Percentiles rank a stretch among this genome's conserved stretches.
These are phyloP conservation scores for Penicillium aurantiogriseum DNA, from an alignment of 2,329 filamentous ascomycete genomes.

Conservation along the genomic window DNA sequence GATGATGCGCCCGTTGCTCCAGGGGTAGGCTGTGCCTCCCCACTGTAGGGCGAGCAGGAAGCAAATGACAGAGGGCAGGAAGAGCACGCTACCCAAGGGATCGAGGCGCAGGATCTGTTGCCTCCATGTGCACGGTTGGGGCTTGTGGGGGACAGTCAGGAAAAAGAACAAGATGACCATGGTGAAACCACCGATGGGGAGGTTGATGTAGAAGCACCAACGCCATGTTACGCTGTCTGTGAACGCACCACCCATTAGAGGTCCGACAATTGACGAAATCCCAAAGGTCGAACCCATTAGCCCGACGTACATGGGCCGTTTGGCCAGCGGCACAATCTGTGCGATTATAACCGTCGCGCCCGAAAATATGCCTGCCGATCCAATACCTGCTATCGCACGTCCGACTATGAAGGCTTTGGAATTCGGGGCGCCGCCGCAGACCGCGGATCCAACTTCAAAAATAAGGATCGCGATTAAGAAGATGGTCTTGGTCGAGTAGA, in stretches of 20 bases:
- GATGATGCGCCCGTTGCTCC: slow-evolving; percentile 25
- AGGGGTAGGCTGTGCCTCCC: slow-evolving; percentile 24
- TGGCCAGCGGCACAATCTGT: slow-evolving; percentile 50
- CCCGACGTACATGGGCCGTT: slow-evolving; percentile 46
- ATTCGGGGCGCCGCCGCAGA: slow-evolving; percentile 36
- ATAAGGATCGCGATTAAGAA: slow-evolving; percentile 36
- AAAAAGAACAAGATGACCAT: slow-evolving; percentile 50
- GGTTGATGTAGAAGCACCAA: slow-evolving; percentile 47
- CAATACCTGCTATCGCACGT: slow-evolving; percentile 37
- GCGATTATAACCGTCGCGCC: slow-evolving; percentile 30
- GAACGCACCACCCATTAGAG: slow-evolving; percentile 46
- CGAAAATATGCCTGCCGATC: slow-evolving; percentile 35
- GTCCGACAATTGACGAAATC: slow-evolving; percentile 48
- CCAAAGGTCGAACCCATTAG: slow-evolving; percentile 58
- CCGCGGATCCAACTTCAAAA: slow-evolving; percentile 40
- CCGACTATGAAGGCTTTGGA: slow-evolving; percentile 37
- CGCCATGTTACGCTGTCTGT: slow-evolving; percentile 41
- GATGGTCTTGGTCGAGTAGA: slow-evolving; percentile 36
- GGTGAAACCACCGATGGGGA: slow-evolving; percentile 42
- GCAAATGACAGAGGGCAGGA: slow-evolving; percentile 27
- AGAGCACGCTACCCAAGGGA: slow-evolving; percentile 34
- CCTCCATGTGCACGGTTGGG: slow-evolving; percentile 32
- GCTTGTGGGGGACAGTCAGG: slow-evolving; percentile 27
- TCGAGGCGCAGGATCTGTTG: slow-evolving; percentile 43
- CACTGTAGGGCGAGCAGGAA: slow-evolving; percentile 26